These are phyloP conservation scores for Cadophora sp. DNA, from an alignment of 2,329 filamentous ascomycete species.

Conservation along the genomic window DNA sequence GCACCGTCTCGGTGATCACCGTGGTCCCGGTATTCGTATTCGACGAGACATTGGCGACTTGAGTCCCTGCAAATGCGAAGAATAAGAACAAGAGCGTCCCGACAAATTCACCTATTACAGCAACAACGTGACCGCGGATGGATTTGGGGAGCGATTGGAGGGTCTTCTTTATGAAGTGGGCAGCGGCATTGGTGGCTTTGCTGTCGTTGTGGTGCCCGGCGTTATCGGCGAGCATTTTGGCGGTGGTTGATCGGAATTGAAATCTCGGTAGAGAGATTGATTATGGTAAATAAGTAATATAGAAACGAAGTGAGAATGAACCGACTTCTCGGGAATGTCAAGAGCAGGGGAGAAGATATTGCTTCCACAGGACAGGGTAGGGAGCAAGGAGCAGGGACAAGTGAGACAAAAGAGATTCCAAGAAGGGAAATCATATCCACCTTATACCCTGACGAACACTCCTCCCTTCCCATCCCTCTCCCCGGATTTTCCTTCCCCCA, in stretches of 20 bases:
- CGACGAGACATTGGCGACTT: slow-evolving; percentile 36
- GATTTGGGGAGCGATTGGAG: not conserved
- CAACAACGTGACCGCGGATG: slow-evolving; percentile 34
- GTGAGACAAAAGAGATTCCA: not conserved
- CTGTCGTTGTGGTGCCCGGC: not conserved
- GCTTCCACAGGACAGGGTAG: not conserved
- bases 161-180: not conserved
- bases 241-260: not conserved
- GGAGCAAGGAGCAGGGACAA: not conserved
- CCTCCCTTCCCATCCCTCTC: not conserved
- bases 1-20: slow-evolving; percentile 23
- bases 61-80: slow-evolving; percentile 44
- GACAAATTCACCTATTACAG: slow-evolving; percentile 40
- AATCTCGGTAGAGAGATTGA: not conserved
- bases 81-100: slow-evolving; percentile 47
- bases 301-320: not conserved
- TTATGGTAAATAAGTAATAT: not conserved
- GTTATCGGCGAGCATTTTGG: not conserved
- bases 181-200: not conserved
- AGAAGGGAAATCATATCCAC: not conserved
- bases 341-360: not conserved
- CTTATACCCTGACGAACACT: not conserved
- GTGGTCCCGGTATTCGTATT: slow-evolving; percentile 18
- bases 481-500: not conserved
- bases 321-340: not conserved